These are phyloP conservation scores for Calocera cornea DNA, from an alignment of 768 basidiomycete genomes.

Conservation along the genomic window DNA sequence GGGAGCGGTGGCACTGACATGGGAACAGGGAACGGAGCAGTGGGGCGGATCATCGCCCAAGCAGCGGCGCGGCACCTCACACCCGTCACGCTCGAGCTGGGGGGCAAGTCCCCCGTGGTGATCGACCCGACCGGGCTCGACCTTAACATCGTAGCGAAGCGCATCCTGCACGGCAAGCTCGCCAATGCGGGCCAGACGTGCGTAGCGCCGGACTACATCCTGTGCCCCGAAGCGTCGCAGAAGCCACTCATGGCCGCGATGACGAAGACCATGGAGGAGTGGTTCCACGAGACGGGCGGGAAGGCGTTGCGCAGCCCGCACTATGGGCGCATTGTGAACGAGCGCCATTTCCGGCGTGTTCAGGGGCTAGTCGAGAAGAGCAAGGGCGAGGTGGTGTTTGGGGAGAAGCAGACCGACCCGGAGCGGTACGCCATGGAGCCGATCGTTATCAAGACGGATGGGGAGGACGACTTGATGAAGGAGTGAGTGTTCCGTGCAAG, in stretches of 20 bases:
- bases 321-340: constrained; percentile 36
- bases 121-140: constrained; percentile 16
- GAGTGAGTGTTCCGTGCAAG: constrained; percentile 15
- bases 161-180: constrained; percentile 17
- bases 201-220: constrained; percentile 2
- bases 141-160: constrained; percentile 8
- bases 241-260: neutral
- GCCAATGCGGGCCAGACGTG: constrained; percentile 14
- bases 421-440: constrained; percentile 45
- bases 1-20: neutral
- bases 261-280: neutral
- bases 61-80: constrained; percentile 17
- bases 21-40: constrained; percentile 8
- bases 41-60: constrained; percentile 16
- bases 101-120: neutral
- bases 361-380: constrained; percentile 40
- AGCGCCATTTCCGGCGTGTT: constrained; percentile 42
- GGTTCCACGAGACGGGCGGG: neutral
- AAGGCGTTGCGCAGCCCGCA: neutral
- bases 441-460: constrained; percentile 40
- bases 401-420: constrained; percentile 31
- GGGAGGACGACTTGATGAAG: constrained; percentile 42
- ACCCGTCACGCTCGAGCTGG: constrained; percentile 18
- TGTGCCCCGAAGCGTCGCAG: neutral
- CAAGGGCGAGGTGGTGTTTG: constrained; percentile 42